Conservation (phyloP, 495 filamentous ascomycete species). For the Tetracladium marchalianum region DNA sequence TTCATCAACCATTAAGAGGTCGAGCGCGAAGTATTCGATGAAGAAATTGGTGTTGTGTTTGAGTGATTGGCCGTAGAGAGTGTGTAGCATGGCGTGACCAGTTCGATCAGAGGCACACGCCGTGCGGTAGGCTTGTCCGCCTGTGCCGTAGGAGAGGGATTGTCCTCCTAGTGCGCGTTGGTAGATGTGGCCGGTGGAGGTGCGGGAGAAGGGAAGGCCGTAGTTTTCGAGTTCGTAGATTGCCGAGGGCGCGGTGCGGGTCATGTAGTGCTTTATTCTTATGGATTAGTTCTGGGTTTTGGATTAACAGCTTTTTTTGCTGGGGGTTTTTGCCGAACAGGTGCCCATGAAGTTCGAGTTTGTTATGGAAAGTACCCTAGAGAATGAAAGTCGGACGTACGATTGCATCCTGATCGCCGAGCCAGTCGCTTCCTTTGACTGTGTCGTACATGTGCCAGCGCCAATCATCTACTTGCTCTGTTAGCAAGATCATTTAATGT, state of each 20-base stretch:
- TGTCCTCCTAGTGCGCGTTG: slow-evolving; percentile 18
- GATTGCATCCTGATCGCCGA: slow-evolving; percentile 22
- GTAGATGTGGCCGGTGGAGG: slow-evolving; percentile 14
- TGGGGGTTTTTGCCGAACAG: too few relatives aligned
- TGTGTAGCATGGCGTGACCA: slow-evolving; percentile 19
- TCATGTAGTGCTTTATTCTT: slow-evolving; percentile 18
- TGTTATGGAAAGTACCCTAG: too few relatives aligned
- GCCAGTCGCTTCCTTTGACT: slow-evolving; percentile 20
- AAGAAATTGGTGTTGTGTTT: slow-evolving; percentile 20
- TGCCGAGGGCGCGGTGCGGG: slow-evolving; percentile 10
- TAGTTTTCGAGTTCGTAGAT: slow-evolving; percentile 21
- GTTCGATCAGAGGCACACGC: slow-evolving; percentile 16
- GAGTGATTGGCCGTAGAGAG: slow-evolving; percentile 17
- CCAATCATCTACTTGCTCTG: slow-evolving; percentile 12
- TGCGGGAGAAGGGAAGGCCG: slow-evolving; percentile 18
- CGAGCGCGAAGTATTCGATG: slow-evolving; percentile 19
- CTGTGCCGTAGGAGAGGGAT: slow-evolving; percentile 14
- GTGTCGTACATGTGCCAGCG: slow-evolving; percentile 22
- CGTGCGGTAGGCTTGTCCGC: slow-evolving; percentile 17
- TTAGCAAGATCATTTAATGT: not conserved
- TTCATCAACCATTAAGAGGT: slow-evolving; percentile 18
- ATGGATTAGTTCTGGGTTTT: too few relatives aligned
- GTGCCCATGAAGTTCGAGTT: too few relatives aligned
- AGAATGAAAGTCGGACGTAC: too few relatives aligned
- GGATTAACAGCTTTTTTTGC: too few relatives aligned